Conservation (phyloP, 345 rosid species). For the Firmiana major region DNA sequence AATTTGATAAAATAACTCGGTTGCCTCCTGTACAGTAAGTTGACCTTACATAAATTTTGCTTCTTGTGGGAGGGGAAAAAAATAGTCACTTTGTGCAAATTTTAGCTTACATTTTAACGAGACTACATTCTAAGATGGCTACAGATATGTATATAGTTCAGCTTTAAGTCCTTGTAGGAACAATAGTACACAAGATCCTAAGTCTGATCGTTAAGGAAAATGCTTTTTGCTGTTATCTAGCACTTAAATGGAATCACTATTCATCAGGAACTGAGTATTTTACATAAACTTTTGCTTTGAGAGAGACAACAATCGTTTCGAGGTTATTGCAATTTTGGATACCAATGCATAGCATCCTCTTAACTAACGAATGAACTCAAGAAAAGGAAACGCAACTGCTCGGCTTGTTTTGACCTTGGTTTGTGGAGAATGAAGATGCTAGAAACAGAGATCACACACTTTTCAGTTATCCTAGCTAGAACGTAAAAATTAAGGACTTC, state of each 20-base stretch:
- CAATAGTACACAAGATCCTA: neutral
- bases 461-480: too few species aligned
- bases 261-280: neutral
- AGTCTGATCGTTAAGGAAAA: neutral
- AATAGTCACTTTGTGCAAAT: neutral
- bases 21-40: constrained; percentile 31
- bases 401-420: neutral
- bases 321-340: neutral
- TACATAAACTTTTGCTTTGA: neutral
- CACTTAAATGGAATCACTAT: neutral
- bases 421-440: neutral
- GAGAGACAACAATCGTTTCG: neutral
- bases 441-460: neutral
- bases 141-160: neutral
- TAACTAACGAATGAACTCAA: neutral
- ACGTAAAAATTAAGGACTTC: neutral
- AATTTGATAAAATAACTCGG: constrained; percentile 20
- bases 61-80: neutral
- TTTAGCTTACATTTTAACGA: neutral
- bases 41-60: constrained; percentile 26
- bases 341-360: neutral
- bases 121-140: neutral
- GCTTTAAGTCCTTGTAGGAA: neutral
- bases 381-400: neutral
- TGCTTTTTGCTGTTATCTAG: neutral